A percentile compares a stretch with the other conserved stretches of the same genome.
These are phyloP conservation scores for Roridomyces roridus DNA, from an alignment of 768 basidiomycete species.

Conservation along the genomic window DNA sequence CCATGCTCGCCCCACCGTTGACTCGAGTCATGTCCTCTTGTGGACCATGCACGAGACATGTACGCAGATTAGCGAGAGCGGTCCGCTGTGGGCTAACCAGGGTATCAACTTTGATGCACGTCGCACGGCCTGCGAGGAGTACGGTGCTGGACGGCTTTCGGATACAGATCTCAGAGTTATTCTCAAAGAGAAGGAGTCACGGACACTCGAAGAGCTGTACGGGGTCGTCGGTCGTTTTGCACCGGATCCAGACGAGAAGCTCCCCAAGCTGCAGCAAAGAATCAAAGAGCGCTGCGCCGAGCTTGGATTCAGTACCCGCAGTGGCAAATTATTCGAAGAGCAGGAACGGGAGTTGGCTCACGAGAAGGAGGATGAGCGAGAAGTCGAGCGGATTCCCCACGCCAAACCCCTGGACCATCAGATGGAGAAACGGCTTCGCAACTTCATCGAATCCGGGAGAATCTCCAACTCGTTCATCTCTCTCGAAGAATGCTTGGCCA, in stretches of 20 bases:
- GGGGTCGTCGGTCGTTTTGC: neutral
- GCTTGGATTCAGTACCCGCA: neutral
- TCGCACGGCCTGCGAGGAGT: neutral
- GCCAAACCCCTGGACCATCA: slow-evolving; percentile 2
- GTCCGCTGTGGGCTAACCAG: slow-evolving; percentile 16
- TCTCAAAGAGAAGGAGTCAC: slow-evolving; percentile 8
- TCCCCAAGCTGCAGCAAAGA: neutral
- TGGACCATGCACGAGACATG: slow-evolving; percentile 13
- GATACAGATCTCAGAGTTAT: neutral
- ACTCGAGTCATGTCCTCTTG: slow-evolving; percentile 8
- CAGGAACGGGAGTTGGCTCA: slow-evolving; percentile 17
- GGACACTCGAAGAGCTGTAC: slow-evolving; percentile 14
- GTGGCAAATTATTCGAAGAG: slow-evolving; percentile 9
- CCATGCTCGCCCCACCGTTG: neutral
- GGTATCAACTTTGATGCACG: slow-evolving; percentile 14
- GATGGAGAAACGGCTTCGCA: neutral
- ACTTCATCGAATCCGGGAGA: neutral
- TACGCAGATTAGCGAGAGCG: slow-evolving; percentile 7
- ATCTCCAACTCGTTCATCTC: neutral
- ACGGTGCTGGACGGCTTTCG: neutral
- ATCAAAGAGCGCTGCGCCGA: neutral
- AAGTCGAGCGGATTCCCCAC: slow-evolving; percentile 6
- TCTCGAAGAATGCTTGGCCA: neutral
- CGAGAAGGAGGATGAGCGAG: slow-evolving; percentile 17
- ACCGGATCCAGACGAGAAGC: neutral